Conservation (phyloP, 192 early-diverging fungal genomes). For the Coemansia sp. region DNA sequence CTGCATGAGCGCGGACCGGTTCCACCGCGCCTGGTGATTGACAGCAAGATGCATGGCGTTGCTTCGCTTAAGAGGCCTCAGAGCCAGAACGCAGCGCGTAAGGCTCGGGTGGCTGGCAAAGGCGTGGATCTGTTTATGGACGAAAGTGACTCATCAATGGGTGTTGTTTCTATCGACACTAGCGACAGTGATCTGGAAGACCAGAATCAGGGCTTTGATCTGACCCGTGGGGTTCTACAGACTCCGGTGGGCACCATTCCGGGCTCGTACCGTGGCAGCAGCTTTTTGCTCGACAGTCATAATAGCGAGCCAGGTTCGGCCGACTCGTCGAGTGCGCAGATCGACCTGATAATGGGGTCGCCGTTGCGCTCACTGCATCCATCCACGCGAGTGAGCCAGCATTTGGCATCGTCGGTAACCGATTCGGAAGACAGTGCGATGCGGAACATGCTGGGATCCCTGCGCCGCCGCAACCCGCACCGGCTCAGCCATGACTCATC, state of each 20-base stretch:
- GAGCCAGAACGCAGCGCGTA: neutral
- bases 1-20: constrained; percentile 22
- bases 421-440: constrained; percentile 24
- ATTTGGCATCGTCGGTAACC: constrained; percentile 10
- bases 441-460: constrained; percentile 28
- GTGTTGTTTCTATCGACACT: constrained; percentile 27
- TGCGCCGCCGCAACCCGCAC: constrained; percentile 18
- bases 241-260: constrained; percentile 14
- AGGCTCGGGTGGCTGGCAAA: neutral
- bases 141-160: constrained; percentile 9
- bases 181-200: constrained; percentile 22
- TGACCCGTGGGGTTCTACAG: constrained; percentile 5
- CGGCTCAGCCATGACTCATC: constrained; percentile 35
- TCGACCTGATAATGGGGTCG: constrained; percentile 38
- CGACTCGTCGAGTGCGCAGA: constrained; percentile 22
- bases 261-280: constrained; percentile 22
- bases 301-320: constrained; percentile 9
- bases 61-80: neutral
- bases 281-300: constrained; percentile 11
- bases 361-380: constrained; percentile 31
- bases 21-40: constrained; percentile 34
- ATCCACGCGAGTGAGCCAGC: constrained; percentile 12
- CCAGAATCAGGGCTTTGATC: constrained; percentile 1
- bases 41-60: constrained; percentile 2
- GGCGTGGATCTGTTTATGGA: neutral